Base-by-base conservation (phyloP, 177 flowering plant species). In the Vitis hybrid region DNA sequence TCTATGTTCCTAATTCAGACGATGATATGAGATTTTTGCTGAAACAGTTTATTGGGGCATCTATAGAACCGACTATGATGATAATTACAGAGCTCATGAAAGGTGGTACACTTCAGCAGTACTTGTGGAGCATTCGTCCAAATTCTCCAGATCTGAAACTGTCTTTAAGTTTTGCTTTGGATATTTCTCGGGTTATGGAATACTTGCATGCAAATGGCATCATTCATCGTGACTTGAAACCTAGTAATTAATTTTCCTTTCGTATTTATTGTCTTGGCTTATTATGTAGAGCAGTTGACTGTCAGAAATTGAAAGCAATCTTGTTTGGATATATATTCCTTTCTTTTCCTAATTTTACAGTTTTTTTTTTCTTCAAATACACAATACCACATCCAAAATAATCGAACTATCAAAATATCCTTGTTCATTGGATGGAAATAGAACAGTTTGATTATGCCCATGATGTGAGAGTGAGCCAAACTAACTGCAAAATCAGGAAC, bases 201-300 rank as follows among this genome's bases (percentile, higher is more conserved):
- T 74, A 74, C 57, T 52, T 81, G 68, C 84, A 81, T 72, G 75
- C 80, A 24, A 68, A 74, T 56, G 72, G 74, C 64, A 76, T 81
- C 67, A 78, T 78, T 54, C 81, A 81, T 27, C 79, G 84, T 10
- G 81, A 81, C 30, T 59, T 81, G 8, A 81, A 81, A 76, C 84
- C 82, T 24, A 64, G 81, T 76, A 76, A 67, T 21, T 49, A 21
- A 52, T 24, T 59, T 61, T 27, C 16, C 11, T 52, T 15, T 50
- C 30, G 7, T 32, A 7, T 2, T 24, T 14, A 4, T 15, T 15
- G 19, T 11, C 50, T 55, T 61, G 66, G 18, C 52, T 15, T 49
- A 52, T 52, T n/a, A 9, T 62, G 19, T 6, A 6, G 64, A 35
- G 50, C 16, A 62, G 18, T n/a, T 3, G 14, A 62, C 21, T 35